Conservation (phyloP, 2,329 filamentous ascomycete species). For the Ramichloridium luteum region DNA sequence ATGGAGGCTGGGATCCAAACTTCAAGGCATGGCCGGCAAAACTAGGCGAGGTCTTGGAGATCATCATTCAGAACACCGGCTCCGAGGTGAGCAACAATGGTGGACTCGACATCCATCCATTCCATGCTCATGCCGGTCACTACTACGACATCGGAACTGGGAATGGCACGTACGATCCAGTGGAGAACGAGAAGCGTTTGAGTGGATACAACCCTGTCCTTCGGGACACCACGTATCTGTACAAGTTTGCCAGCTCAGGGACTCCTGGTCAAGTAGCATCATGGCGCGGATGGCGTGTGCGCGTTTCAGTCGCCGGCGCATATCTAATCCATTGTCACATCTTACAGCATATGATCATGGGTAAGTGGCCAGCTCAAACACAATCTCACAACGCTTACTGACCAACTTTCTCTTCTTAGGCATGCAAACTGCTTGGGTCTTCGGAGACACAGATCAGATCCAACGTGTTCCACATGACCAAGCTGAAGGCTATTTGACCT, state of each 20-base stretch:
- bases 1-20: slow-evolving; percentile 43
- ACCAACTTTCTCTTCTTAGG: too few relatives aligned
- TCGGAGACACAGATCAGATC: slow-evolving; percentile 33
- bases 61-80: slow-evolving; percentile 24
- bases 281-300: slow-evolving; percentile 50
- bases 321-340: slow-evolving; percentile 54
- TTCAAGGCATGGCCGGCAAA: slow-evolving; percentile 41
- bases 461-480: slow-evolving; percentile 22
- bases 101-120: slow-evolving; percentile 38
- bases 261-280: slow-evolving; percentile 34
- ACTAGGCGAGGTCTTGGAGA: slow-evolving; percentile 43
- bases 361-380: too few relatives aligned
- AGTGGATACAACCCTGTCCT: slow-evolving; percentile 28
- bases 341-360: slow-evolving; percentile 48
- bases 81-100: slow-evolving; percentile 18
- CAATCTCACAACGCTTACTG: too few relatives aligned
- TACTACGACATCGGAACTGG: slow-evolving; percentile 43
- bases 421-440: slow-evolving; percentile 37
- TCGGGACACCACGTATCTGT: slow-evolving; percentile 43
- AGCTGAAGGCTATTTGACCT: slow-evolving; percentile 33
- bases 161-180: slow-evolving; percentile 41
- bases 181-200: slow-evolving; percentile 35
- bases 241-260: slow-evolving; percentile 38
- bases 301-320: slow-evolving; percentile 39
- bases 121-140: slow-evolving; percentile 45